phyloP scores from a whole-genome alignment of 176 grass and related monocot genomes.

The Oryza meridionalis region DNA sequence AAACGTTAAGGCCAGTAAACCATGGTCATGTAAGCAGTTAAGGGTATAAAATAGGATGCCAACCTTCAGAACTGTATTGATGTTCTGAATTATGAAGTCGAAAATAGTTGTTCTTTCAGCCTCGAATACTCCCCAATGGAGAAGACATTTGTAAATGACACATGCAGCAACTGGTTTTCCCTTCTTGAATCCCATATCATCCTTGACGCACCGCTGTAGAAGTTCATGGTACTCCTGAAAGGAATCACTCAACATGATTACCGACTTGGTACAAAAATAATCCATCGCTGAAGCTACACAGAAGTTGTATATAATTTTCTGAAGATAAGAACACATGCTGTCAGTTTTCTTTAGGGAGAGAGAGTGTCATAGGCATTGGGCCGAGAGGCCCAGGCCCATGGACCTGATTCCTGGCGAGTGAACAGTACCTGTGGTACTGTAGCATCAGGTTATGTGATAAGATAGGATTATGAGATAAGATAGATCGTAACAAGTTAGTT shows the following conservation, averaged over 20 bases:
- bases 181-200: conserved; percentile 87
- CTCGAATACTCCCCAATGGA: conserved; percentile 83
- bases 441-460: no score
- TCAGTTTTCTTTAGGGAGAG: neutral
- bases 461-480: no score
- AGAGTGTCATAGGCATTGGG: neutral
- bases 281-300: neutral
- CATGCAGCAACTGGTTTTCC: conserved; percentile 82
- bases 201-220: conserved; percentile 70
- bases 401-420: no score
- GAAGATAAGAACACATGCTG: neutral
- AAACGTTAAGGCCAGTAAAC: conserved; percentile 33
- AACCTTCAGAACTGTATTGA: conserved; percentile 80
- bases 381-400: no score
- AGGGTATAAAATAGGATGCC: conserved; percentile 21
- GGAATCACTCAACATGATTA: neutral
- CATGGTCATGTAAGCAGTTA: neutral
- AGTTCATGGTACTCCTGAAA: conserved; percentile 83
- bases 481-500: no score
- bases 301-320: neutral
- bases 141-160: conserved; percentile 81
- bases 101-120: conserved; percentile 84
- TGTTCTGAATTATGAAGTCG: conserved; percentile 83
- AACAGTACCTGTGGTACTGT: no score
- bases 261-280: neutral